Conservation (phyloP, 2,329 filamentous ascomycete species). For the Paracorniculantispora psalliotae region DNA sequence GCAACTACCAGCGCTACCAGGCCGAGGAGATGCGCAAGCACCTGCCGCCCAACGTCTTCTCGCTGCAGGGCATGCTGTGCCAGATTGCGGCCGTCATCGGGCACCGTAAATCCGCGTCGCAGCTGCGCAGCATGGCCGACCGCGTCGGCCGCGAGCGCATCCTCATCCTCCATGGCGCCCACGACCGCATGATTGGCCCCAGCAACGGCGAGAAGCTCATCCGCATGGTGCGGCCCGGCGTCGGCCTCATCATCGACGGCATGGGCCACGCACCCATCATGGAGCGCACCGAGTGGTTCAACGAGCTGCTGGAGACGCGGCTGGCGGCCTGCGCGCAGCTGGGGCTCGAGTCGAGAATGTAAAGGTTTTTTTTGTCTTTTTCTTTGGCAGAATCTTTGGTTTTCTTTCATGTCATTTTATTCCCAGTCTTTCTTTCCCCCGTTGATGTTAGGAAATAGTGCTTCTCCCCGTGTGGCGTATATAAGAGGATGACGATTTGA, state of each 20-base stretch:
- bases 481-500: not conserved
- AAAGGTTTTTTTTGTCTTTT: not conserved
- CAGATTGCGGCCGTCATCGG: constrained; percentile 76
- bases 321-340: constrained; percentile 50
- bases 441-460: not conserved
- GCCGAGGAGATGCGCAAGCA: constrained; percentile 75
- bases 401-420: not conserved
- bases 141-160: constrained; percentile 68
- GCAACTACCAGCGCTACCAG: constrained; percentile 76
- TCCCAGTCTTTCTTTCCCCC: not conserved
- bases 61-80: constrained; percentile 62
- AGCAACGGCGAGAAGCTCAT: constrained; percentile 66
- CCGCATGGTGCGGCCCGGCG: constrained; percentile 56
- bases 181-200: constrained; percentile 72
- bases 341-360: constrained; percentile 1
- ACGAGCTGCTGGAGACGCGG: constrained; percentile 53
- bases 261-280: constrained; percentile 71
- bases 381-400: not conserved
- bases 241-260: constrained; percentile 59
- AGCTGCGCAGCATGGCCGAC: constrained; percentile 62
- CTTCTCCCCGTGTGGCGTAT: not conserved
- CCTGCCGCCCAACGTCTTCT: constrained; percentile 54
- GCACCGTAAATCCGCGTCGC: constrained; percentile 67
- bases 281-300: constrained; percentile 67
- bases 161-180: constrained; percentile 69